A percentile compares a stretch with the other conserved stretches of the same genome.
phyloP scores from a whole-genome alignment of 75 land plant genomes.

The Azolla pinnata region DNA sequence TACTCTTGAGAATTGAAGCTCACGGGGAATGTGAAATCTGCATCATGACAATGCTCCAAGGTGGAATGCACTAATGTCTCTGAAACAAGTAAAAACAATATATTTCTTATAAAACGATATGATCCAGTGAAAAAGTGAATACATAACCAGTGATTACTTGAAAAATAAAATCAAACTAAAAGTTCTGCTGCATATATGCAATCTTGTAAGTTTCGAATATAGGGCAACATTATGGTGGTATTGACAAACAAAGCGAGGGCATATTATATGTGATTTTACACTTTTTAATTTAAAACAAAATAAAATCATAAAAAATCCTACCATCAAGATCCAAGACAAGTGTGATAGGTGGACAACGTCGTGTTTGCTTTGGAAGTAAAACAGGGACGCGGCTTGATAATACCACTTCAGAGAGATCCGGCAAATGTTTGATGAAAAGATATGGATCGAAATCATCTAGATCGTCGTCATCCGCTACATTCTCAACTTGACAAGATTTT shows the following conservation, averaged over 20 bases:
- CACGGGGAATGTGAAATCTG: conserved; percentile 75
- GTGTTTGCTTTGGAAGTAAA: conserved; percentile 31
- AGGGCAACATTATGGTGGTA: neutral
- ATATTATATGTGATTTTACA: no score
- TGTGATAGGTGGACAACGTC: conserved; percentile 40
- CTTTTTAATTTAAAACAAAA: neutral
- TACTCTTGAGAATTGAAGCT: conserved; percentile 58
- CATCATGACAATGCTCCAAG: conserved; percentile 52
- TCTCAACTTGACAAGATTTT: conserved; percentile 30
- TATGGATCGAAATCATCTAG: conserved; percentile 53
- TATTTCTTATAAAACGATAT: neutral
- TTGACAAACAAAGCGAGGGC: no score
- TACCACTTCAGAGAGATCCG: conserved; percentile 44
- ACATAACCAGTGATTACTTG: neutral
- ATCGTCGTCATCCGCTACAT: conserved; percentile 44
- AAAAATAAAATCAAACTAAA: neutral
- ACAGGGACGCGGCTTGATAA: conserved; percentile 20
- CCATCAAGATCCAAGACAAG: conserved; percentile 89
- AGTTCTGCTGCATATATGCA: neutral
- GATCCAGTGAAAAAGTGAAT: neutral
- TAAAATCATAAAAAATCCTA: conserved; percentile 11
- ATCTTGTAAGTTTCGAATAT: neutral
- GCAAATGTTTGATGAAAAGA: conserved; percentile 36
- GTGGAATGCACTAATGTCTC: conserved; percentile 86
- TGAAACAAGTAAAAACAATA: conserved; percentile 18